Base-by-base conservation (phyloP, 2,329 filamentous ascomycete genomes). In the Ophiostoma perfectum region DNA sequence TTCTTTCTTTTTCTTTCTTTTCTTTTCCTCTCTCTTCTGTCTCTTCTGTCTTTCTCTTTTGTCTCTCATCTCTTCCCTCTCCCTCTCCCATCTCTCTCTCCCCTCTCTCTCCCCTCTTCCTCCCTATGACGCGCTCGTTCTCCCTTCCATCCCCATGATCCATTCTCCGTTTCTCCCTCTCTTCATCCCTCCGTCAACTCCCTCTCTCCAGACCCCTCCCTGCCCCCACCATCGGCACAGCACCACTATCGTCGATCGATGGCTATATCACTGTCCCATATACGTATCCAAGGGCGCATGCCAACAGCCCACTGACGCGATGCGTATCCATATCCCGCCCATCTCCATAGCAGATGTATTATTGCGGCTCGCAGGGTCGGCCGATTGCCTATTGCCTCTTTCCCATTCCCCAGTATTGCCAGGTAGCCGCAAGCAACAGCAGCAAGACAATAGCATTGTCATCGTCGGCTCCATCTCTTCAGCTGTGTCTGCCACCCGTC, bases 101-200 rank as follows among this genome's bases (percentile, higher is more conserved):
- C n/a, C n/a, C n/a, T 4, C 47, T 55, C 4, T 11, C 5, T 47
- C 49, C 18, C 27, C 27, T 55, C 49, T 18, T 55, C 18, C n/a
- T 55, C 49, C 18, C 49, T 55, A 55, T 55, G 49, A 55, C 49
- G 49, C 49, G 49, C 49, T 55, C 7, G n/a, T n/a, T 55, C 49
- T 55, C 49, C 49, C n/a, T 18, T 27, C 49, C 27, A 18, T 27
- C 49, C 11, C 49, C 27, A 18, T 27, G n/a, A 55, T 55, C 49
- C 49, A n/a, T n/a, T n/a, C n/a, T 27, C 27, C 27, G 27, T 18
- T 55, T 18, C 49, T 55, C 49, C 18, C 49, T 55, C 49, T n/a
- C 8, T n/a, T n/a, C 42, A 45, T 45, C 42, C 42, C 42, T 45
- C 42, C 42, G 14, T 45, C 42, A 45, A 45, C 42, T 45, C 42